phyloP scores from a whole-genome alignment of 306 rosid species.

The Parietaria judaica region DNA sequence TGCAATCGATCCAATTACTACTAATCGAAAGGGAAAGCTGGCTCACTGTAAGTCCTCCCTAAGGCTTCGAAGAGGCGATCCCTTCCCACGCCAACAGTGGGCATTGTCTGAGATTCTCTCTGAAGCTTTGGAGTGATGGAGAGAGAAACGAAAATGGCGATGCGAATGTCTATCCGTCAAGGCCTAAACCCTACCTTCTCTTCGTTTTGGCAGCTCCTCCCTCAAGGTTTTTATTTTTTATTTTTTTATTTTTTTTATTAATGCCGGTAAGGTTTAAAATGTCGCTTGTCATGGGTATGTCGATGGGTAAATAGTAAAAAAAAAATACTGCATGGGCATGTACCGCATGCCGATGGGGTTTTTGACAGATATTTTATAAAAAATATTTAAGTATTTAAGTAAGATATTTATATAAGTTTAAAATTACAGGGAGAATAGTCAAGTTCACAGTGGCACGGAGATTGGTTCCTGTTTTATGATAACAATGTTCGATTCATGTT shows the following conservation, averaged over 20 bases:
- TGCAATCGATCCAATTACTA: no score
- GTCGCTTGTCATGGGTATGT: no score
- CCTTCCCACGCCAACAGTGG: constrained; percentile 78
- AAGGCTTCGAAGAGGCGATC: constrained; percentile 72
- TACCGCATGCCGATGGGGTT: no score
- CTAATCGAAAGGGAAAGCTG: background rate
- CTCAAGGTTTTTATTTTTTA: no score
- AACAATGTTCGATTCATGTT: constrained; percentile 4
- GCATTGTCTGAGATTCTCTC: constrained; percentile 33
- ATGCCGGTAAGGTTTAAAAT: no score
- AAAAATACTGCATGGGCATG: no score
- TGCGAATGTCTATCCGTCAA: background rate
- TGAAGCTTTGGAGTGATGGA: background rate
- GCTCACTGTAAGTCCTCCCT: constrained; percentile 69
- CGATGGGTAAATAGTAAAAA: no score
- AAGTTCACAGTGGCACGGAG: constrained; percentile 11
- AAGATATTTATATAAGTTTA: no score
- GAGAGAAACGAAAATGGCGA: background rate
- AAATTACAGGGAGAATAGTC: background rate
- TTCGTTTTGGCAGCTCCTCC: no score
- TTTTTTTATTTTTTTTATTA: no score
- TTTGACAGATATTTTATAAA: no score
- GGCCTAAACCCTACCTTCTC: background rate
- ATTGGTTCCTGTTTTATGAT: constrained; percentile 12
- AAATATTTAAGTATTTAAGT: no score